These are phyloP conservation scores for Hypomyces rosellus DNA, from an alignment of 2,329 filamentous ascomycete genomes.

Conservation along the genomic window DNA sequence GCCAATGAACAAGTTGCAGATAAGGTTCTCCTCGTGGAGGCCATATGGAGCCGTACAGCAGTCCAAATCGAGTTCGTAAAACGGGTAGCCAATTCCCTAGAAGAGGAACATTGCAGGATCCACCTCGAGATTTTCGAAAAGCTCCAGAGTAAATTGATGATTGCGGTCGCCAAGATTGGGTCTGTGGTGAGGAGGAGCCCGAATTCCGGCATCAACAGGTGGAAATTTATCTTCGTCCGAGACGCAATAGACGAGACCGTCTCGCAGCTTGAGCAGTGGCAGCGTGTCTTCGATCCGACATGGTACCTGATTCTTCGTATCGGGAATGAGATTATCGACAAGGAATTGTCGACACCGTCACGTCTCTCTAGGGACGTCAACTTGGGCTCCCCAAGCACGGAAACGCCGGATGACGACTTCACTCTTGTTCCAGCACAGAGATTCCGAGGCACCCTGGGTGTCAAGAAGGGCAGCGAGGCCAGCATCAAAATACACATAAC, in stretches of 20 bases:
- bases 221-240: slow-evolving; percentile 12
- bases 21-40: too few species aligned
- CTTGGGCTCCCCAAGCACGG: background rate
- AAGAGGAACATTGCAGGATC: slow-evolving; percentile 6
- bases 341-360: slow-evolving; percentile 5
- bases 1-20: too few species aligned
- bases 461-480: background rate
- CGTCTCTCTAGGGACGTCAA: background rate
- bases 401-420: background rate
- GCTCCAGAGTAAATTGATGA: slow-evolving; percentile 5
- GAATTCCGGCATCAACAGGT: slow-evolving; percentile 7
- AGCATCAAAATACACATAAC: background rate
- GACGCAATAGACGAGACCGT: slow-evolving; percentile 16
- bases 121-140: slow-evolving; percentile 10
- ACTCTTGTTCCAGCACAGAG: background rate
- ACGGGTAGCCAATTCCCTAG: background rate
- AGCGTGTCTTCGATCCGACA: slow-evolving; percentile 15
- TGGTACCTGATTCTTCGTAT: slow-evolving; percentile 20
- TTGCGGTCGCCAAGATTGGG: background rate
- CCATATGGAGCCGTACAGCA: too few species aligned
- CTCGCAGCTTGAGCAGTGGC: slow-evolving; percentile 19
- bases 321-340: slow-evolving; percentile 14
- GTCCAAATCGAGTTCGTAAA: too few species aligned
- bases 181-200: background rate
- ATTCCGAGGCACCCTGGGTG: background rate